Evolutionary conservation across 2,329 filamentous ascomycete species (phyloP).

Genomic region (Verticillium nubilum): DNA sequence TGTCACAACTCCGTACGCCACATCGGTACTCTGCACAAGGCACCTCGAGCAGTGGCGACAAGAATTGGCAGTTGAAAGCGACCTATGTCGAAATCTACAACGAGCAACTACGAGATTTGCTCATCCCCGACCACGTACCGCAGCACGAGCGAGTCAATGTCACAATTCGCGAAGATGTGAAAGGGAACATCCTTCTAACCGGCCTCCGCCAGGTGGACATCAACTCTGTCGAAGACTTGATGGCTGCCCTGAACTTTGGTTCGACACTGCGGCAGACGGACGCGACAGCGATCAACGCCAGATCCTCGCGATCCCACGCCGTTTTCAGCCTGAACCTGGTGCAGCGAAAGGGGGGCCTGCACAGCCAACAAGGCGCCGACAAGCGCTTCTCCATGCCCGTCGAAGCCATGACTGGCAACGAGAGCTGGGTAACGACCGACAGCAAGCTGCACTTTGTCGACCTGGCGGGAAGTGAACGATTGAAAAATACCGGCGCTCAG

Average conservation of each 20-base stretch:
- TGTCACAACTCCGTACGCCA: conserved; percentile 75
- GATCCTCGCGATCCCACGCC: conserved; percentile 94
- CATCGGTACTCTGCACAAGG: conserved; percentile 65
- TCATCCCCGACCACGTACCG: conserved; percentile 70
- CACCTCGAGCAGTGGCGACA: conserved; percentile 48
- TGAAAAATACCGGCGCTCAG: conserved; percentile 96
- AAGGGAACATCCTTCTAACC: conserved; percentile 90
- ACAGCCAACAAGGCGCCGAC: conserved; percentile 53
- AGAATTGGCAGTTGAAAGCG: conserved; percentile 85
- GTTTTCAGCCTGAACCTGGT: conserved; percentile 94
- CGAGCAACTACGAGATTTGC: conserved; percentile 85
- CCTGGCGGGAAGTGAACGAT: conserved; percentile 88
- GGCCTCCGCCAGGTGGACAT: conserved; percentile 84
- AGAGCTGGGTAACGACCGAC: conserved; percentile 76
- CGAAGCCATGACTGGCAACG: conserved; percentile 68
- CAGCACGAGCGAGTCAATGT: conserved; percentile 68
- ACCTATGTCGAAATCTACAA: conserved; percentile 99
- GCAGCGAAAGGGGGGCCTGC: conserved; percentile 65
- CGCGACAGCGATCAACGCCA: conserved; percentile 93
- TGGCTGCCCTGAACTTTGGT: conserved; percentile 85
- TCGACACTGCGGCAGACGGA: conserved; percentile 95
- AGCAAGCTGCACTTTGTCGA: conserved; percentile 99
- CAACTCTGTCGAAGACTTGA: conserved; percentile 85
- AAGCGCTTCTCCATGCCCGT: conserved; percentile 84
- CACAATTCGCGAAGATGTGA: conserved; percentile 89